Conservation (phyloP, 257 asterid genomes). For the Solanum virginianum region DNA sequence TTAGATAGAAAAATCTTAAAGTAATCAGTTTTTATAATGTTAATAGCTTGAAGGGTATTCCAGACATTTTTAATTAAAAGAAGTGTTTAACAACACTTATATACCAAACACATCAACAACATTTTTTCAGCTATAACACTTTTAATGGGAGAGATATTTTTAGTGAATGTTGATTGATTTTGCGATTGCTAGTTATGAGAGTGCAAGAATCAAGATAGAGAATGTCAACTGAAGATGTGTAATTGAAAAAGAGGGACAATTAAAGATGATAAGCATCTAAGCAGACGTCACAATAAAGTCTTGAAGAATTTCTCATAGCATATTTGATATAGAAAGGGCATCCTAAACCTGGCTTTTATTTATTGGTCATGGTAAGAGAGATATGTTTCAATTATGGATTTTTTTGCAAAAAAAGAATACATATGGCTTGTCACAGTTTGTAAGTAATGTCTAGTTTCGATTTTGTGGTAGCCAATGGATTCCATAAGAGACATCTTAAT, state of each 20-base stretch:
- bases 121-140: no score
- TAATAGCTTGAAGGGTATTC: no score
- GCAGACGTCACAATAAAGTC: background rate
- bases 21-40: no score
- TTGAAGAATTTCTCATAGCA: background rate
- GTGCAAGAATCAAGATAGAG: background rate
- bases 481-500: background rate
- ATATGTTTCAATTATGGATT: background rate
- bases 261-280: background rate
- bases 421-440: background rate
- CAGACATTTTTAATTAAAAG: no score
- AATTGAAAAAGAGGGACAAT: background rate
- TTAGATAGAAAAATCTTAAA: no score
- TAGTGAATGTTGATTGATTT: background rate
- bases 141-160: no score
- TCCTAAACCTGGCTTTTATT: background rate
- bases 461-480: background rate
- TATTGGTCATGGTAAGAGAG: background rate
- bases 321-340: background rate
- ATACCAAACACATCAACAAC: no score
- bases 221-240: constrained; percentile 14
- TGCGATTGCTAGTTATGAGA: background rate
- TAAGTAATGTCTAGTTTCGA: background rate
- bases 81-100: no score
- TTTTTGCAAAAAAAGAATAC: background rate